Evolutionary conservation across 2,329 filamentous ascomycete species (phyloP), one percentile per base, ranked within the genome.

Genomic region (Claviceps purpurea): DNA sequence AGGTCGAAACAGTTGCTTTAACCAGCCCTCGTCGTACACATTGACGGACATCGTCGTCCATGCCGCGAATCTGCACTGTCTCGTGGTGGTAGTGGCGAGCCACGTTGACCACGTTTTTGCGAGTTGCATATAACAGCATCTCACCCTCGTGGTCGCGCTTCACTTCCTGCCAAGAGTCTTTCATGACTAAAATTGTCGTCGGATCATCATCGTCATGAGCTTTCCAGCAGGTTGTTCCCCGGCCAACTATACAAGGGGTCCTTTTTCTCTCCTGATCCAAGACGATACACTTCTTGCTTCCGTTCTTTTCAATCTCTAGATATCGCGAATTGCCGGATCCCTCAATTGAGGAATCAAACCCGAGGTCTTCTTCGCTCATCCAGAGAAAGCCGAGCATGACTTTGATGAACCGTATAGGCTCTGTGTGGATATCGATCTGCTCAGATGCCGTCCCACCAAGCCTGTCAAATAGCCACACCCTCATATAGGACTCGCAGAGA

Each of bases 91-190:
- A 73, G 54, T 74, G 67, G 49, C 66, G 60, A 30, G 68, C 66
- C 14, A 74, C 60, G 49, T 74, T 69, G 1, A 65, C 52, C 4
- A 70, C 67, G 1, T 56, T 61, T 55, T 66, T 65, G 4, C 59
- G 38, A 13, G 63, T 71, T 40, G 64, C 69, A 54, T 71, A 60
- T 5, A 49, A 49, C 5, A 75, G 55, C 40, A 74, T 52, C 10
- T 67, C 58, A 47, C 70, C 69, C 57, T 75, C 70, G 46, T 74
- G 68, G 2, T 66, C 61, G 5, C 65, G 66, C 47, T 73, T 65
- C 4, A 55, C 54, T 51, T 66, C 70, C 50, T 75, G 67, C 69
- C 65, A 74, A 3, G 65, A 72, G 55, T 73, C 68, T 55, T 75
- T 76, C 51, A 75, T 64, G 14, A 75, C 65, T 56, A 75, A 61